These are phyloP conservation scores for Leishmania amazonensis DNA, from an alignment of 208 protist genomes.

Conservation along the genomic window DNA sequence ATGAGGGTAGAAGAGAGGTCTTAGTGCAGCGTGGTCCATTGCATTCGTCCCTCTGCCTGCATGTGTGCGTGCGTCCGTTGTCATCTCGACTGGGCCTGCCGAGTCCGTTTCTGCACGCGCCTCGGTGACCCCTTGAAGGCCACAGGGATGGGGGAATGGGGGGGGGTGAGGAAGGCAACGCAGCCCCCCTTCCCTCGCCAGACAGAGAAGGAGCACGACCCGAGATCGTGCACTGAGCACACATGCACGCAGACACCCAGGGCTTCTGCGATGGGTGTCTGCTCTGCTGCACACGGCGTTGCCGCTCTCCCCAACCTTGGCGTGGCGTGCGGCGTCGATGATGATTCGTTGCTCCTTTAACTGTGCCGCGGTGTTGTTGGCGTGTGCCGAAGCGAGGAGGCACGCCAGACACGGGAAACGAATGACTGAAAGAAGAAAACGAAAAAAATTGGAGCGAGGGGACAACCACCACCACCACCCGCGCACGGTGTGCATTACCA, in stretches of 20 bases:
- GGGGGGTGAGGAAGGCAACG: background rate
- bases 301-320: background rate
- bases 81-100: background rate
- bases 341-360: background rate
- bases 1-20: background rate
- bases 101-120: background rate
- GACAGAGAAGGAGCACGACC: no score
- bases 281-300: background rate
- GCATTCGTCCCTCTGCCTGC: background rate
- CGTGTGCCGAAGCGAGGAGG: background rate
- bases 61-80: background rate
- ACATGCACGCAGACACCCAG: background rate
- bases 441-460: background rate
- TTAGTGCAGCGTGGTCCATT: background rate
- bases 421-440: background rate
- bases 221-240: background rate
- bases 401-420: background rate
- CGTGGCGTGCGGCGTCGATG: background rate
- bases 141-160: background rate
- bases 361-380: background rate
- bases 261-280: background rate
- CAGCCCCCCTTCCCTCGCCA: background rate
- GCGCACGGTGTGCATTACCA: slow-evolving; percentile 47
- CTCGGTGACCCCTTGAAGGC: background rate
- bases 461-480: background rate